phyloP scores from a whole-genome alignment of 208 protist genomes.

The Leishmania arabica region DNA sequence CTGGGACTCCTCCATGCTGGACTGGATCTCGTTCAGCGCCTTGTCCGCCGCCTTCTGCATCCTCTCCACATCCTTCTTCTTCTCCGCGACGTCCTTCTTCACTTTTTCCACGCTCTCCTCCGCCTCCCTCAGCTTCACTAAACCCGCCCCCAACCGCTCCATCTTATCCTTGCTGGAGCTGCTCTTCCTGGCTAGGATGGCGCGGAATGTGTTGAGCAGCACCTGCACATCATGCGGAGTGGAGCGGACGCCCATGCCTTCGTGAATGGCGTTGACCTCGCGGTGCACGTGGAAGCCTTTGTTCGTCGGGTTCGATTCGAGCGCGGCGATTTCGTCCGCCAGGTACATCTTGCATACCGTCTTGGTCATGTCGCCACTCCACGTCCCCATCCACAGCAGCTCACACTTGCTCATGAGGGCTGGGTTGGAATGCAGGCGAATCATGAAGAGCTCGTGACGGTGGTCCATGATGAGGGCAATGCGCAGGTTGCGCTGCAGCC shows the following conservation, averaged over 20 bases:
- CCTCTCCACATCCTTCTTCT: constrained; percentile 88
- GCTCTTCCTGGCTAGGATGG: constrained; percentile 79
- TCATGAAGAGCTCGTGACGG: constrained; percentile 83
- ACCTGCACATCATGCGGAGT: constrained; percentile 89
- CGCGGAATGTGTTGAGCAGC: constrained; percentile 85
- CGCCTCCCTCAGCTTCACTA: constrained; percentile 95
- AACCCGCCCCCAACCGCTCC: constrained; percentile 86
- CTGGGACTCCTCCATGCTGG: constrained; percentile 94
- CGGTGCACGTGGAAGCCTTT: constrained; percentile 84
- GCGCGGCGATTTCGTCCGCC: constrained; percentile 63
- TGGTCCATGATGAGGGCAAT: constrained; percentile 95
- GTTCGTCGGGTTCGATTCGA: constrained; percentile 63
- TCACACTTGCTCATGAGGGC: constrained; percentile 94
- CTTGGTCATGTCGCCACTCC: constrained; percentile 85
- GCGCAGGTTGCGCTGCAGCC: constrained; percentile 93
- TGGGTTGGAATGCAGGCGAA: constrained; percentile 94
- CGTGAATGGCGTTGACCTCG: constrained; percentile 89
- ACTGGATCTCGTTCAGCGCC: constrained; percentile 94
- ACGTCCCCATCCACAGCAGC: constrained; percentile 95
- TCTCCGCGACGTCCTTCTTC: constrained; percentile 81
- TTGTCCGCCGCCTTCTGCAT: constrained; percentile 95
- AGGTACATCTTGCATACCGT: constrained; percentile 86
- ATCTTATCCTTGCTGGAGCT: constrained; percentile 71
- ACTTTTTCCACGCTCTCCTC: constrained; percentile 92
- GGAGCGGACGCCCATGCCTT: constrained; percentile 47